Base-by-base conservation (phyloP, 2,329 filamentous ascomycete species). In the Calonectria fujianensis region DNA sequence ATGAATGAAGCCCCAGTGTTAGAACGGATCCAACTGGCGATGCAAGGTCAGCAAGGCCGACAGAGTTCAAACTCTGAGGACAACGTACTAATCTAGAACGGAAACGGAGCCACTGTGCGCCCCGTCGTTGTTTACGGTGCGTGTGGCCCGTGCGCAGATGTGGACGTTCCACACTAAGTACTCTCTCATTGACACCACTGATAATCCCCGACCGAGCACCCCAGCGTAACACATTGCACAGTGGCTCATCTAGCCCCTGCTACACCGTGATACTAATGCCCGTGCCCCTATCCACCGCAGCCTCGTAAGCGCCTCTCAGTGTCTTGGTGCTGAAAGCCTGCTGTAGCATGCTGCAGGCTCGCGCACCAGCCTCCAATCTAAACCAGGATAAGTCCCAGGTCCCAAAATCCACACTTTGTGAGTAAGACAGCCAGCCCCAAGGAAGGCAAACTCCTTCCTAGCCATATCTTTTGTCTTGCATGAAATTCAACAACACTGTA, bases 31-130 rank as follows among this genome's bases (percentile, higher is more conserved):
- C 9, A 37, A 20, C 11, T 14, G 7, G 9, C 45, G 20, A 59
- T 71, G 63, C 61, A 71, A 63, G 63, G 50, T 67, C 51, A 32
- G 32, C 31, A 45, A 45, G 54, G 39, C 18, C 14, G 18, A 48
- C 29, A 41, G 31, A 57, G 48, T 39, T 63, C 37, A 54, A 39
- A 63, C 45, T 63, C 27, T 35, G 31, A 51, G 31, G 32, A 18
- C 20, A 50, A 63, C 54, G 39, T 45, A 68, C 41, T 20, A 72
- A 29, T n/a, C 45, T n/a, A 39, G 20, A 61, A 20, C 50, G 10
- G 24, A 65, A 52, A 27, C 32, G 35, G 45, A 51, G 8, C 20
- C 63, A 74, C 72, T 69, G 72, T 74, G 72, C 72, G 54, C 29
- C 18, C 45, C 29, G 41, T 31, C 16, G 48, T 39, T 8, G 20